Evolutionary conservation across 2,329 filamentous ascomycete genomes (phyloP).

Genomic region (Colletotrichum nymphaeae): DNA sequence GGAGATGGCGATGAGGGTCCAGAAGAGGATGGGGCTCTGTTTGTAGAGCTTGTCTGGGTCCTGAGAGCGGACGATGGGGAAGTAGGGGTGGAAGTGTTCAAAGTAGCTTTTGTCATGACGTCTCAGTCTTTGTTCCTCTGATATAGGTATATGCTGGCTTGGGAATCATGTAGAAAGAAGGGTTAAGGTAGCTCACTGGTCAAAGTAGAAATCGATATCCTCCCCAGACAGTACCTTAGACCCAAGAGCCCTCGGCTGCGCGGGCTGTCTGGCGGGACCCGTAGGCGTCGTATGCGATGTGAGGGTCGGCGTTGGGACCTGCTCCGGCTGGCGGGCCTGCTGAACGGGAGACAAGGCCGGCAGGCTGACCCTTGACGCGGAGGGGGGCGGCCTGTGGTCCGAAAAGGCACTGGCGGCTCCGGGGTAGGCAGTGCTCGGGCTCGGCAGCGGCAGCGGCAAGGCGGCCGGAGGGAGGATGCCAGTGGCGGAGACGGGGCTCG

Average conservation of each 20-base stretch:
- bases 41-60: constrained; percentile 64
- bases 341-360: constrained; percentile 30
- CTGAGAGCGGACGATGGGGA: constrained; percentile 61
- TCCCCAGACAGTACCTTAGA: constrained; percentile 61
- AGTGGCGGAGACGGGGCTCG: constrained; percentile 26
- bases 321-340: constrained; percentile 16
- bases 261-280: constrained; percentile 40
- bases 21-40: constrained; percentile 61
- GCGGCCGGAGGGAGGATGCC: constrained; percentile 2
- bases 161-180: background rate
- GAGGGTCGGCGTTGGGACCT: constrained; percentile 41
- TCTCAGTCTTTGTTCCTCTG: background rate
- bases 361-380: constrained; percentile 29
- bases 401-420: constrained; percentile 36
- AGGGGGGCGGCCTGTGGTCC: constrained; percentile 32
- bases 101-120: constrained; percentile 54
- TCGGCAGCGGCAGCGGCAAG: constrained; percentile 43
- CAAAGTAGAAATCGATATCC: constrained; percentile 67
- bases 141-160: background rate
- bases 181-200: constrained; percentile 50
- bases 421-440: constrained; percentile 41
- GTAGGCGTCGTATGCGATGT: constrained; percentile 44
- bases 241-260: constrained; percentile 57
- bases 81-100: constrained; percentile 62
- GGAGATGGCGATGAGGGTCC: constrained; percentile 63